Conservation (phyloP, 2,329 filamentous ascomycete genomes). For the Claviceps pusilla region DNA sequence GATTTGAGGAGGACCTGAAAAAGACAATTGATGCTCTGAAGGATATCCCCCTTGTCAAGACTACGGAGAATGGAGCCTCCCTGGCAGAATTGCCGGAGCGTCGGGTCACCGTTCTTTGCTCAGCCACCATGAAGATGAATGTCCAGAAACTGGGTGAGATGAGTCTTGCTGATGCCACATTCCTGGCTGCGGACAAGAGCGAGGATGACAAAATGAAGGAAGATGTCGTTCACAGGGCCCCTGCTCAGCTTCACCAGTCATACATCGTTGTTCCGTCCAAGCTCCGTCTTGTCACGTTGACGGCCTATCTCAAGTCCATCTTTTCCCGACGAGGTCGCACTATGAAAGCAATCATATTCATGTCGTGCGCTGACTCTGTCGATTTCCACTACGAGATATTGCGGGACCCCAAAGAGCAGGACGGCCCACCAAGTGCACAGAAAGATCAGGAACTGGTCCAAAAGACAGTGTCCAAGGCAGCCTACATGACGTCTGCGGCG, state of each 20-base stretch:
- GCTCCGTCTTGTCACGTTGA: constrained; percentile 73
- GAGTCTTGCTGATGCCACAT: constrained; percentile 80
- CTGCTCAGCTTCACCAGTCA: constrained; percentile 84
- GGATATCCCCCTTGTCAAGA: constrained; percentile 42
- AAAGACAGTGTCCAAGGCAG: constrained; percentile 52
- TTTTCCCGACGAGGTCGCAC: constrained; percentile 81
- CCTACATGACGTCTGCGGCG: constrained; percentile 57
- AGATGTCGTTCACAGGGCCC: constrained; percentile 55
- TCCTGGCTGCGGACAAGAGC: constrained; percentile 56
- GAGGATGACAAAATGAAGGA: constrained; percentile 30
- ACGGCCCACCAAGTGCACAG: constrained; percentile 13
- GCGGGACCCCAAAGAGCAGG: constrained; percentile 24
- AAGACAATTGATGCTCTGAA: constrained; percentile 72
- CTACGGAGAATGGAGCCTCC: constrained; percentile 40
- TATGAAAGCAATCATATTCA: constrained; percentile 94
- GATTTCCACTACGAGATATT: constrained; percentile 91
- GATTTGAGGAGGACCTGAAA: constrained; percentile 87
- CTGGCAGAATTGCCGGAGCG: constrained; percentile 56
- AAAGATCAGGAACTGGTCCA: constrained; percentile 25
- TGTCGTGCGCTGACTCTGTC: constrained; percentile 91
- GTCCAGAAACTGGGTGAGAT: constrained; percentile 89
- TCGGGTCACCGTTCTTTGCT: constrained; percentile 79
- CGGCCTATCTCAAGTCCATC: constrained; percentile 68
- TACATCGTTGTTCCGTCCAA: constrained; percentile 82
- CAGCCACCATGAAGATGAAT: constrained; percentile 95